These are phyloP conservation scores for Scedosporium dehoogii DNA, from an alignment of 2,329 filamentous ascomycete species.

Conservation along the genomic window DNA sequence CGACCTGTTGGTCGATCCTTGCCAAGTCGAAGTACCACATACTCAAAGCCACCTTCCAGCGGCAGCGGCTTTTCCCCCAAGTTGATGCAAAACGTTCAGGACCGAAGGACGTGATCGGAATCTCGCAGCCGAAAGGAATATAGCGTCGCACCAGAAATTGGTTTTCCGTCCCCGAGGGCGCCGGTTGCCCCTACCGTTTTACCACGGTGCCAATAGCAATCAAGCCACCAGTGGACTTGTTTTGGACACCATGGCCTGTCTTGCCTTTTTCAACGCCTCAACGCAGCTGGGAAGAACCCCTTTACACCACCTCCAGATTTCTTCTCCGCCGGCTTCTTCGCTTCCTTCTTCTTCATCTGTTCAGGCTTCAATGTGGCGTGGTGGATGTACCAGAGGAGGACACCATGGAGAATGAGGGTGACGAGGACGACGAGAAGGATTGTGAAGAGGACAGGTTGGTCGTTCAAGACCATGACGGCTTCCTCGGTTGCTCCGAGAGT, in stretches of 20 bases:
- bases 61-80: neutral
- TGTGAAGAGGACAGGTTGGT: conserved; percentile 49
- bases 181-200: neutral
- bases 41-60: neutral
- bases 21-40: neutral
- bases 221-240: no score
- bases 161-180: neutral
- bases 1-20: neutral
- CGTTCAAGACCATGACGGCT: conserved; percentile 50
- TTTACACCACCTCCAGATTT: conserved; percentile 13
- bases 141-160: neutral
- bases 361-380: conserved; percentile 50
- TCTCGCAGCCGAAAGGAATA: no score
- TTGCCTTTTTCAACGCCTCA: neutral
- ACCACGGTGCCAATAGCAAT: no score
- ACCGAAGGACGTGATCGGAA: no score
- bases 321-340: conserved; percentile 21
- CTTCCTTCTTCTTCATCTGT: conserved; percentile 43
- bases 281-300: neutral
- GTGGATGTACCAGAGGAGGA: conserved; percentile 49
- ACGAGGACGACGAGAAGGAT: conserved; percentile 45
- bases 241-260: neutral
- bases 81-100: neutral
- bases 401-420: conserved; percentile 32
- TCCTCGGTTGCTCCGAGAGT: conserved; percentile 47